Evolutionary conservation across 2,329 filamentous ascomycete species (phyloP), one percentile per base, ranked within the genome.

Genomic region (Epicoccum sorghinum): DNA sequence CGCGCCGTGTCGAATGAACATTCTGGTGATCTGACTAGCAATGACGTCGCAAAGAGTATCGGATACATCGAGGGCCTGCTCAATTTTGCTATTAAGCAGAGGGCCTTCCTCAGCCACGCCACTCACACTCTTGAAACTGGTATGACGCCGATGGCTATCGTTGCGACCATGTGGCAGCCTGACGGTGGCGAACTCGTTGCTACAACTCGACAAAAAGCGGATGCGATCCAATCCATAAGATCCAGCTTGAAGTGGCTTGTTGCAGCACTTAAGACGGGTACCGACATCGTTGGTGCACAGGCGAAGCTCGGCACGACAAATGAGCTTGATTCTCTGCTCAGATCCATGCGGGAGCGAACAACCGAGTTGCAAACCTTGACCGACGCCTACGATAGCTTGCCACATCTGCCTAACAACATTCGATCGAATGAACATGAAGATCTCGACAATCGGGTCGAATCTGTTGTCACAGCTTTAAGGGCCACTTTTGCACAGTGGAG

Each of bases 61-160:
- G 91, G 91, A 0, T 90, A 90, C 60, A 79, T 97, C n/a, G 95
- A 99, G 71, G 91, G 93, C 24, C 82, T 97, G 55, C 78, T 98
- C 27, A 82, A 88, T 55, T 77, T 86, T n/a, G 72, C 84, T 1
- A 68, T 90, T 10, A 75, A 78, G 3, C 89, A 93, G 70, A 81
- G 88, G 54, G 73, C 72, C 41, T 73, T 77, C 5, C 78, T 37
- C 61, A 73, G 60, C 47, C 67, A 59, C 29, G 65, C 69, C 37
- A 50, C 57, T 6, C 44, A 57, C 14, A 67, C 75, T 10, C 61
- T 79, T 3, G 69, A 67, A 12, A 70, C 76, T 1, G 65, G 82
- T 9, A 64, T 67, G 10, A 67, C 67, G 12, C 73, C 75, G 0
- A 71, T 80, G 2, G 55, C 60, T 0, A 67, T 77, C n/a, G 49